Evolutionary conservation across 768 basidiomycete genomes (phyloP).

Genomic region (Mrakia hoshinonis): DNA sequence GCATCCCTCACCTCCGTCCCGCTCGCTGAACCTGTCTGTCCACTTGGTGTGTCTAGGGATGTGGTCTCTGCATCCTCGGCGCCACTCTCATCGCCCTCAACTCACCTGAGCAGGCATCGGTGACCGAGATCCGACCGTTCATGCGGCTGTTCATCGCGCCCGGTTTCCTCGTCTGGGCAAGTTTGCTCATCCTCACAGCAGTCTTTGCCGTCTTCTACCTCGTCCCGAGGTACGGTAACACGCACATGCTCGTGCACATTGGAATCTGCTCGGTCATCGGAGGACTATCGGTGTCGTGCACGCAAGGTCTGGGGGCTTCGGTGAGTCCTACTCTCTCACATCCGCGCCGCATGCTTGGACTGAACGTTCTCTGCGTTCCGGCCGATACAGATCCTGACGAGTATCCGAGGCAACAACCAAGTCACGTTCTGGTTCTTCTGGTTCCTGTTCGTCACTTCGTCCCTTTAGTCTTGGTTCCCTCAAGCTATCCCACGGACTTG

Average conservation of each 20-base stretch:
- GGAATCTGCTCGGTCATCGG: slow-evolving; percentile 93
- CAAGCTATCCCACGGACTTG: too few species aligned
- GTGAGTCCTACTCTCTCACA: neutral
- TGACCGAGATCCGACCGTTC: slow-evolving; percentile 35
- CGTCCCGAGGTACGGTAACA: slow-evolving; percentile 27
- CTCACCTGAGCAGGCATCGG: slow-evolving; percentile 43
- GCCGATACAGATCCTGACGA: slow-evolving; percentile 56
- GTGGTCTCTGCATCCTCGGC: slow-evolving; percentile 71
- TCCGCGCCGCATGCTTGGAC: neutral
- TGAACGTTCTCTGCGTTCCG: neutral
- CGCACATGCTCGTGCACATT: slow-evolving; percentile 48
- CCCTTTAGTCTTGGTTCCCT: neutral
- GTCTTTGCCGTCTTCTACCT: slow-evolving; percentile 21
- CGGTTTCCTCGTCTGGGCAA: slow-evolving; percentile 26
- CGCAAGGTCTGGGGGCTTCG: slow-evolving; percentile 82
- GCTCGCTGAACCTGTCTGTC: neutral
- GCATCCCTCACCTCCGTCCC: neutral
- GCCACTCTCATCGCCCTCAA: slow-evolving; percentile 48
- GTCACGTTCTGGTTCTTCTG: slow-evolving; percentile 75
- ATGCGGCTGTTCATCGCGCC: slow-evolving; percentile 31
- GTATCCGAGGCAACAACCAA: slow-evolving; percentile 48
- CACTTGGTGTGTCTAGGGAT: neutral
- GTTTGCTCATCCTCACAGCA: slow-evolving; percentile 1
- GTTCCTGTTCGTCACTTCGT: neutral
- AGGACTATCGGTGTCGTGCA: slow-evolving; percentile 57